Conservation (phyloP, 352 stramenopile species). For the Phytophthora pisi region DNA sequence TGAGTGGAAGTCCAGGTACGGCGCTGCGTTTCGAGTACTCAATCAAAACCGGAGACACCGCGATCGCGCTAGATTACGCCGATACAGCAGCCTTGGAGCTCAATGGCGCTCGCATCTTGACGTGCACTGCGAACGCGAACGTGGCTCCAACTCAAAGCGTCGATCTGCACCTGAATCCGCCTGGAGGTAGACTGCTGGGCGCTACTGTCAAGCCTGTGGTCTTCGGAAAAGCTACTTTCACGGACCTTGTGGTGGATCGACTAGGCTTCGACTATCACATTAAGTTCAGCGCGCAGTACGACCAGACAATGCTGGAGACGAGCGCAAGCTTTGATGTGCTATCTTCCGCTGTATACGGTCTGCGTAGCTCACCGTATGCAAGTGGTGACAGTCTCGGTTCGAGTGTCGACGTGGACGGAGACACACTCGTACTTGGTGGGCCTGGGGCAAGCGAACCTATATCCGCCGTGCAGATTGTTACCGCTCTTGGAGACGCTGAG, state of each 20-base stretch:
- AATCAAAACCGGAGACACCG: constrained; percentile 73
- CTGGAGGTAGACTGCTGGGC: constrained; percentile 57
- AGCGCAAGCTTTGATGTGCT: constrained; percentile 68
- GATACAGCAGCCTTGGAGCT: constrained; percentile 58
- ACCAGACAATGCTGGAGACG: constrained; percentile 48
- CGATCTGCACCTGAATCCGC: constrained; percentile 82
- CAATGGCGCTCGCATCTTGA: constrained; percentile 75
- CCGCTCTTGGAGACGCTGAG: constrained; percentile 49
- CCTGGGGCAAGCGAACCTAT: constrained; percentile 59
- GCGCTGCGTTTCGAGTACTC: constrained; percentile 78
- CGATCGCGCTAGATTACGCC: constrained; percentile 71
- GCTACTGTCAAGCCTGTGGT: constrained; percentile 49
- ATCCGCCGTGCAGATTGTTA: constrained; percentile 78
- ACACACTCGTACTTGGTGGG: constrained; percentile 75
- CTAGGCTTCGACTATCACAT: constrained; percentile 76
- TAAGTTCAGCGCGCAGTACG: constrained; percentile 55
- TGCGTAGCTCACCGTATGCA: constrained; percentile 64
- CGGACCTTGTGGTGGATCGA: constrained; percentile 73
- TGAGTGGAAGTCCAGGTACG: constrained; percentile 54
- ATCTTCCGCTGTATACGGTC: constrained; percentile 71
- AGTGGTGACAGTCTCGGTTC: constrained; percentile 61
- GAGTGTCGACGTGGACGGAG: constrained; percentile 71
- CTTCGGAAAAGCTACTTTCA: constrained; percentile 69
- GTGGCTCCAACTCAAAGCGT: constrained; percentile 52
- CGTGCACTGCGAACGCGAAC: constrained; percentile 45